Percentiles rank a stretch among this genome's conserved stretches.
Conservation (phyloP, 306 rosid species). For the Prunus kanzakura region DNA sequence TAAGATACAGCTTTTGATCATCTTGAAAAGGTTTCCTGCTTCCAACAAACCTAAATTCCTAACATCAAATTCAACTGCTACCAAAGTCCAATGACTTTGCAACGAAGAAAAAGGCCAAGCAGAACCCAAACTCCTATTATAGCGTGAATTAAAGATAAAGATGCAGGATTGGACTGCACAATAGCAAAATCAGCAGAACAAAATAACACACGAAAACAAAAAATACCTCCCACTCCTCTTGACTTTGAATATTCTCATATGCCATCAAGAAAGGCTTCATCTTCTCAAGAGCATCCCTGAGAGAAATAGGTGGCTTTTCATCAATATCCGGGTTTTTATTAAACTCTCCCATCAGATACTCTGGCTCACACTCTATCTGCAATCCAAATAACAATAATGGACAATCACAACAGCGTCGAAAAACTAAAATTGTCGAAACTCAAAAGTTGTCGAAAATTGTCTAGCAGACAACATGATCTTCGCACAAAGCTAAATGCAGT, state of each 20-base stretch:
- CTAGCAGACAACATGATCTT: neutral
- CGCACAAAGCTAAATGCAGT: neutral
- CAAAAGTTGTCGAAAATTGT: neutral
- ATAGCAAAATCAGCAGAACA: conserved; percentile 4
- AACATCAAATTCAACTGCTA: neutral
- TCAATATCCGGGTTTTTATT: conserved; percentile 81
- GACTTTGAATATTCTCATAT: conserved; percentile 79
- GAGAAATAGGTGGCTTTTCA: conserved; percentile 79
- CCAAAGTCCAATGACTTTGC: neutral
- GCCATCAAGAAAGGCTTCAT: conserved; percentile 91
- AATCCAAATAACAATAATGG: conserved; percentile 24
- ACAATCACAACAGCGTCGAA: neutral
- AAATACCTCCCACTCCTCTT: conserved; percentile 96
- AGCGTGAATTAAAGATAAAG: neutral
- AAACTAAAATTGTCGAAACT: neutral
- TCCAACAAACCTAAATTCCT: neutral
- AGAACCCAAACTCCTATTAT: neutral
- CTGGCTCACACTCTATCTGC: conserved; percentile 94
- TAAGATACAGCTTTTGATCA: neutral
- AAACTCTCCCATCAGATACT: conserved; percentile 77
- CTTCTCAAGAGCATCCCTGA: conserved; percentile 85
- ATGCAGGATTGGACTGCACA: neutral
- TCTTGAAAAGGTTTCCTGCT: neutral
- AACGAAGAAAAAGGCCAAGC: neutral
- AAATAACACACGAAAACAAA: conserved; percentile 20